Evolutionary conservation across 2,329 filamentous ascomycete genomes (phyloP), one percentile per base, ranked within the genome.

Genomic region (Mycosphaerella arachidis): DNA sequence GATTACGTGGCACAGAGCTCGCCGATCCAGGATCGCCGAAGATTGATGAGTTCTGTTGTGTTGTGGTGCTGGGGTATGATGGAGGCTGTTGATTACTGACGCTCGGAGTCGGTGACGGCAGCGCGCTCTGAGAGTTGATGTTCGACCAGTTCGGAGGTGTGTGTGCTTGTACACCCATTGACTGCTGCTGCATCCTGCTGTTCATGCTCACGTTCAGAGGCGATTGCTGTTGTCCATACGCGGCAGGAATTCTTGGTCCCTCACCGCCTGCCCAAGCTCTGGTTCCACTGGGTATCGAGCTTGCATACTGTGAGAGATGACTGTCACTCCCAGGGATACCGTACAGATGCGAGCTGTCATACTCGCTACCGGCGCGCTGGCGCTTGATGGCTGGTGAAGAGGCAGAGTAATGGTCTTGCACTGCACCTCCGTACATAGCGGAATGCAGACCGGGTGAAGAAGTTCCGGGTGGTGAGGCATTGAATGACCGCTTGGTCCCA

Each of bases 301-400:
- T 55, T 27, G 46, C 57, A 55, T 60, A 63, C 18, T 55, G 58
- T n/a, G 62, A 57, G 30, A 62, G 53, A 3, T 58, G 53, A 12
- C 56, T 53, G 12, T 66, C 60, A 12, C 43, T 55, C n/a, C 58
- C 46, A 9, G 60, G 53, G 33, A 63, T 46, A 40, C 51, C 53
- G 45, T 67, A 67, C 56, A 64, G 30, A n/a, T 63, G 60, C 12
- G 63, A 58, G 53, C 48, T 59, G 33, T 65, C 67, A 56, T 68
- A 69, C 50, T 69, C 67, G 48, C 63, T 68, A 30, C 66, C 62
- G 20, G 68, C 64, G 59, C 67, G 59, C 52, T 67, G 67, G 50
- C 68, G 62, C 59, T 70, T 70, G 18, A 61, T 60, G 9, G 54
- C 62, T 18, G 66, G 63, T 12, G 63, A 63, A 20, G 59, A 58